Evolutionary conservation across 768 basidiomycete species (phyloP), one percentile per base, ranked within the genome.

Genomic region (Leccinum longicurvipes): DNA sequence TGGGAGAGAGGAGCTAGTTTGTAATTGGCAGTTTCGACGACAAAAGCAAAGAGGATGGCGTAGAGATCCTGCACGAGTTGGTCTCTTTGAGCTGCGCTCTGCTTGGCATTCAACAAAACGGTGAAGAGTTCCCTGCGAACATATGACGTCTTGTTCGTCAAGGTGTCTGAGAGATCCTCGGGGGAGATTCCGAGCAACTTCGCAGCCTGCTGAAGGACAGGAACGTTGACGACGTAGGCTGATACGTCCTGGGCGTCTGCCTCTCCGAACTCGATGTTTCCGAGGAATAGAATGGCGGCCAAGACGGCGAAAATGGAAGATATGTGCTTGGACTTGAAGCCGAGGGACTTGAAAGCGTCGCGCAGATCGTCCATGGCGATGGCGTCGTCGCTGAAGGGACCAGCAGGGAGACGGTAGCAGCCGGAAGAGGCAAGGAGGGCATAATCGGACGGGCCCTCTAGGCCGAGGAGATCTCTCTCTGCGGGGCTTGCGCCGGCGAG

Each of bases 1-100:
- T 74, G 69, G 1, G 77, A 69, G 58, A 72, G 63, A 3, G 83
- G 78, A 11, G 80, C 76, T 23, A 84, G 68, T 61, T 77, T 77
- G 64, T 82, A 79, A 66, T 86, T 86, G 58, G 81, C 81, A 11
- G 82, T 83, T 65, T 86, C 84, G 48, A 84, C 80, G 42, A 85
- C 76, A 57, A 79, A 85, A 0, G 83, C 78, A 59, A 85, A 85
- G 46, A 85, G 73, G 62, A 85, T 84, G 31, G 81, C 78, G 60
- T 85, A 86, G 34, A 85, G 77, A 59, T 84, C 83, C 53, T 77
- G 75, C 25, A 82, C 75, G 36, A 86, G 74, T 28, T 74, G 73
- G 56, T 85, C 82, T 28, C 83, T 77, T 63, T 85, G 84, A 1
- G 63, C 63, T 1, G 73, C 73, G 41, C 84, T 80, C 58, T 81